Percentiles rank a stretch among this genome's conserved stretches.
Conservation (phyloP, 2,329 filamentous ascomycete genomes). For the Aspergillus sp. region DNA sequence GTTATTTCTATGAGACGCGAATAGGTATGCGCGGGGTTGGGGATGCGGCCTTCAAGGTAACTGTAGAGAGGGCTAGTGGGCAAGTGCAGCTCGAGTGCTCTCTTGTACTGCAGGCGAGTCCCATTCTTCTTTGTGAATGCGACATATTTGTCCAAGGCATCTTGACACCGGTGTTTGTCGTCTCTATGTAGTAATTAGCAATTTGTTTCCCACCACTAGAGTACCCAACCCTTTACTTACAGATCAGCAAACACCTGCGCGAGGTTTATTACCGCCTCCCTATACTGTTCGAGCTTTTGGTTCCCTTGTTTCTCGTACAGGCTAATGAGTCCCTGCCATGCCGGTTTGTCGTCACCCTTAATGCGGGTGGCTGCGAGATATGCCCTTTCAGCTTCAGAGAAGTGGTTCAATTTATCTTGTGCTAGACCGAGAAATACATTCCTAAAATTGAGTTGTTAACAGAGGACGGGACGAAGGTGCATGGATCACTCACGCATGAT, state of each 20-base stretch:
- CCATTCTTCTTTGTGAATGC: constrained; percentile 72
- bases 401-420: constrained; percentile 70
- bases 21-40: constrained; percentile 77
- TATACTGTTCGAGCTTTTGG: constrained; percentile 71
- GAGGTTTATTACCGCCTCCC: constrained; percentile 69
- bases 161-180: constrained; percentile 59
- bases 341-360: constrained; percentile 74
- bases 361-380: constrained; percentile 72
- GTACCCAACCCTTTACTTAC: constrained; percentile 39
- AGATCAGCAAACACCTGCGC: constrained; percentile 71
- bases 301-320: constrained; percentile 77
- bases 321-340: constrained; percentile 86
- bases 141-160: constrained; percentile 75
- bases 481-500: constrained; percentile 66
- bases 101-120: constrained; percentile 69
- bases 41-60: constrained; percentile 79
- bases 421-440: constrained; percentile 87
- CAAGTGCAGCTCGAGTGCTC: constrained; percentile 72
- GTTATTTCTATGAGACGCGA: constrained; percentile 78
- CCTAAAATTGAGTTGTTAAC: constrained; percentile 42
- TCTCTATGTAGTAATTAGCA: constrained; percentile 43
- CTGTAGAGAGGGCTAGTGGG: constrained; percentile 79
- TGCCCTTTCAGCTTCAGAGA: constrained; percentile 71
- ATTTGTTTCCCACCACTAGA: background rate
- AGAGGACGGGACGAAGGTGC: background rate